These are phyloP conservation scores for Gonapodya prolifera DNA, from an alignment of 192 early-diverging fungal genomes.

Conservation along the genomic window DNA sequence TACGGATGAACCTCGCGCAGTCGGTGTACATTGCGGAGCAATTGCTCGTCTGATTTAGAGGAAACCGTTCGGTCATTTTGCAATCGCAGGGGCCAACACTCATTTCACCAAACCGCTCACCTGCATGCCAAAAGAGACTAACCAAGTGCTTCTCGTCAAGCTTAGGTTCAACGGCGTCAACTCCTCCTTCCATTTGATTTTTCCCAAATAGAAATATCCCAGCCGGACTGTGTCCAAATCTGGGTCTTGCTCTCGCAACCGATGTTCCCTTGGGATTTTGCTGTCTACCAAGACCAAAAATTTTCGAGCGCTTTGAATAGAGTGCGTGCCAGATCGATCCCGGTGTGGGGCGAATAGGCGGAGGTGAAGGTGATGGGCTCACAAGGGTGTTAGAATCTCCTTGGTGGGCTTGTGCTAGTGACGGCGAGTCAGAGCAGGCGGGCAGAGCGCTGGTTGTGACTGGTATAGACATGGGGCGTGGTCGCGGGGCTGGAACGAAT, in stretches of 20 bases:
- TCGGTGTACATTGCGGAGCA: neutral
- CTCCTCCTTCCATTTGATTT: neutral
- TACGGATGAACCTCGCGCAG: neutral
- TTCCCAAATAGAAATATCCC: neutral
- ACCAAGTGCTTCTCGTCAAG: neutral
- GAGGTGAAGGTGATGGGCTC: too few species aligned
- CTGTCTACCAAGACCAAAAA: neutral
- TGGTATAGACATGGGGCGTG: too few species aligned
- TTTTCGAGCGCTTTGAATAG: too few species aligned
- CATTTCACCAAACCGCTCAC: too few species aligned
- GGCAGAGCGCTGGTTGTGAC: too few species aligned
- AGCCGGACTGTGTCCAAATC: neutral
- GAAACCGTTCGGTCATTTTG: neutral
- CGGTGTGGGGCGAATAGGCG: too few species aligned
- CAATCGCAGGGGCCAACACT: neutral
- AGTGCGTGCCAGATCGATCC: too few species aligned
- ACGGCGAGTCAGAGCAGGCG: too few species aligned
- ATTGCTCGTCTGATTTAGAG: neutral
- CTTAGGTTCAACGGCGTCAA: neutral
- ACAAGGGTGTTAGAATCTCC: too few species aligned
- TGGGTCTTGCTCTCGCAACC: neutral
- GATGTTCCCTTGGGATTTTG: neutral
- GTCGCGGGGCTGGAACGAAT: too few species aligned
- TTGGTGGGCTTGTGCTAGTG: too few species aligned
- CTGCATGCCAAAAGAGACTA: neutral